Evolutionary conservation across 2,329 filamentous ascomycete genomes (phyloP), one percentile per base, ranked within the genome.

Genomic region (Thelonectria blattea): DNA sequence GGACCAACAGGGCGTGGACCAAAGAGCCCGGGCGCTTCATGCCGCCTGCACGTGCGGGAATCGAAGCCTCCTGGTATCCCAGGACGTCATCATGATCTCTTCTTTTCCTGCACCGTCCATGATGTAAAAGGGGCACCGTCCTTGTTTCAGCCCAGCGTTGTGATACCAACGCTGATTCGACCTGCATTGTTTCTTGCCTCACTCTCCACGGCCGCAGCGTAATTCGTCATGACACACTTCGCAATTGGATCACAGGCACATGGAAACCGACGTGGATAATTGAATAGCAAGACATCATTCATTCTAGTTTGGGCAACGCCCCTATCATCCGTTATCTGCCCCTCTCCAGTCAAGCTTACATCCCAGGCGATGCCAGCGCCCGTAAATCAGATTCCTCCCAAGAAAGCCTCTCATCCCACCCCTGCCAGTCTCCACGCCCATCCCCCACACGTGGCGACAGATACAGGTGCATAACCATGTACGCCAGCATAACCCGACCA

Each of bases 371-470:
- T 42, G 18, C 47, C 34, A 47, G 50, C 50, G 27, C 50, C 50
- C n/a, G 34, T 30, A 32, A n/a, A n/a, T 24, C 45, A 48, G 20
- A 15, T 42, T 39, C 43, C 17, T 9, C 20, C 17, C 18, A 4
- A n/a, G 15, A 18, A 37, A 5, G 32, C 24, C 24, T 18, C 47
- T 20, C 22, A 37, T 42, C 18, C 12, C 55, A 18, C 37, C 14
- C 37, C 54, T 32, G 20, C 49, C 39, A 41, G 48, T 54, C 51
- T 32, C 60, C 48, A 50, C 51, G 51, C 56, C 51, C 43, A 43
- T 61, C 32, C 56, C 60, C 41, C 64, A 63, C 60, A 70, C 42
- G 52, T 61, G 58, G 58, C 59, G 60, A 59, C 58, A 47, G 24
- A 58, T 60, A 39, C 18, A 52, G 51, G 57, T 53, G 54, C 57